These are phyloP conservation scores for Diplodia intermedia DNA, from an alignment of 2,329 filamentous ascomycete species.

Conservation along the genomic window DNA sequence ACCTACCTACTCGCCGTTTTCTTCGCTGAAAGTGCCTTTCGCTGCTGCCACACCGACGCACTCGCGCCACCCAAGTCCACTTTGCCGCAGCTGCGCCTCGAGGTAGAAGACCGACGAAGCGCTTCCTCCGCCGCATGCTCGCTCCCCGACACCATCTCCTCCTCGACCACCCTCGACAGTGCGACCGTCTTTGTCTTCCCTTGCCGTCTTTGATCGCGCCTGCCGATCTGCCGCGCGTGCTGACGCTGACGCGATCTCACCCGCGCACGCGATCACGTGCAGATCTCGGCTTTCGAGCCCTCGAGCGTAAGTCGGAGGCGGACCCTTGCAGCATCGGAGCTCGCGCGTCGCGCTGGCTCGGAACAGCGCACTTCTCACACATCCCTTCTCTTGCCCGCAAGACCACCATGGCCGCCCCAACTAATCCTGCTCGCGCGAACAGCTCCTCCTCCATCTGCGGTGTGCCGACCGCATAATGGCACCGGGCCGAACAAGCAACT, in stretches of 20 bases:
- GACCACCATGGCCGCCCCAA: constrained; percentile 7
- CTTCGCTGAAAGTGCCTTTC: background rate
- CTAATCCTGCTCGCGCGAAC: background rate
- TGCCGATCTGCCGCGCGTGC: background rate
- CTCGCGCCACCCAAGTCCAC: background rate
- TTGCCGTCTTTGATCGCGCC: background rate
- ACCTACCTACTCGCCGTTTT: background rate
- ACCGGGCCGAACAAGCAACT: constrained; percentile 6
- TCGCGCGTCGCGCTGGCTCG: constrained; percentile 2
- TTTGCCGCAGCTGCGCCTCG: background rate
- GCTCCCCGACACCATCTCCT: background rate
- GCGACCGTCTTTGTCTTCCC: background rate
- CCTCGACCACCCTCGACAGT: background rate
- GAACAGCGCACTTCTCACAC: constrained; percentile 4
- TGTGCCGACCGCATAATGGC: constrained; percentile 26
- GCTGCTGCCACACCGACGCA: background rate
- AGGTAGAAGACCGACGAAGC: background rate
- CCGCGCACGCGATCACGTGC: constrained; percentile 22
- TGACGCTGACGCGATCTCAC: constrained; percentile 5
- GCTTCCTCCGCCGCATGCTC: background rate
- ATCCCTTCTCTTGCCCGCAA: constrained; percentile 4
- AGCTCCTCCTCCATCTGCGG: constrained; percentile 20
- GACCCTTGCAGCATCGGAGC: constrained; percentile 21
- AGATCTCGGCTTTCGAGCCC: background rate
- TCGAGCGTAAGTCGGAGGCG: constrained; percentile 14